Base-by-base conservation (phyloP, 768 basidiomycete species). In the Mycena sanguinolenta region DNA sequence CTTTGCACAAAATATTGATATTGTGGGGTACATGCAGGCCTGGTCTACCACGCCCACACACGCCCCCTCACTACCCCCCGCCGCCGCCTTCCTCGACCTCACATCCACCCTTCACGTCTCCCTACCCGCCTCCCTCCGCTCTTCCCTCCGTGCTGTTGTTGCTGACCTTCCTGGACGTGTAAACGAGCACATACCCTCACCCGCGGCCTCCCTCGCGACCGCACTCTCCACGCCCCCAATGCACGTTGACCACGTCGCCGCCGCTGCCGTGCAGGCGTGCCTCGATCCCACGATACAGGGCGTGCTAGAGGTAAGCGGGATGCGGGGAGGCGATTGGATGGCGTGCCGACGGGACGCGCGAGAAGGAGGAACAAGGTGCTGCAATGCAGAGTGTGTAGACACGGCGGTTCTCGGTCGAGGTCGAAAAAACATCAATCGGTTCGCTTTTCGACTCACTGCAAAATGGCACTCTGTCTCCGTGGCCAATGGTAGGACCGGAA, bases 11-110 rank as follows among this genome's bases (percentile, higher is more conserved):
- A 23, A 70, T 70, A 65, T 53, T 57, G 46, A 44, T 57, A 42
- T 57, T 14, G 53, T 63, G 65, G 46, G 36, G 58, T 73, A 50
- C 63, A 58, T 39, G 59, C 78, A 96, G 98, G 97, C 72, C 85
- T 99, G 62, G 95, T 99, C 74, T 99, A 99, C 82, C 97, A 99
- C 78, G 93, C 97, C 12, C 96, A 98, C 80, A 85, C 92, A 73
- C 91, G 96, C 50, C 98, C 98, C n/a, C 76, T 97, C 57, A 92
- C 93, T 13, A 92, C 95, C 49, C 92, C n/a, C 95, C 59, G 86
- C 94, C 61, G 96, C 97, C 1, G 91, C 92, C 9, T 77, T 96
- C 64, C 86, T 98, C 49, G 95, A 96, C 77, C 81, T 97, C 10
- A 94, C 96, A 27, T 88, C 95, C 13, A 84, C 87, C 9, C 63